Percentiles rank a stretch among this genome's conserved stretches.
phyloP scores from a whole-genome alignment of 768 basidiomycete species.

The Kwoniella heveanensis region DNA sequence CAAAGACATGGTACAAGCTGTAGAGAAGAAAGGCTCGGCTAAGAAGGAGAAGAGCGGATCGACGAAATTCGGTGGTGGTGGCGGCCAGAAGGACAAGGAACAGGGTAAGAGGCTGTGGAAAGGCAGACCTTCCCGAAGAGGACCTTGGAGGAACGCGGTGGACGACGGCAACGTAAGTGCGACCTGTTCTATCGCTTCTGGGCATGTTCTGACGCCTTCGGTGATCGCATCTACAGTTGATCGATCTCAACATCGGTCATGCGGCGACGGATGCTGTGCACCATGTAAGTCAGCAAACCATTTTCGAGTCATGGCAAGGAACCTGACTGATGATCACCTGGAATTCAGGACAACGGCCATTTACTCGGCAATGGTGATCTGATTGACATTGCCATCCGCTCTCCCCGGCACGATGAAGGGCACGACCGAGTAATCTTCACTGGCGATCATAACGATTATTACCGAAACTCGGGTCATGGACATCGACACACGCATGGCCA shows the following conservation, averaged over 20 bases:
- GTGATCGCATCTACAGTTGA: conserved; percentile 5
- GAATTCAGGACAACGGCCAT: neutral
- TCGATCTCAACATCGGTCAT: conserved; percentile 22
- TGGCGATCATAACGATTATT: conserved; percentile 15
- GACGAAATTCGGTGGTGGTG: neutral
- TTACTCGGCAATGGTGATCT: conserved; percentile 6
- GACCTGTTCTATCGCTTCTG: neutral
- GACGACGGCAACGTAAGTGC: conserved; percentile 6
- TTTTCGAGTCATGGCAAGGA: too few relatives aligned
- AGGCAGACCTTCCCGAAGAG: conserved; percentile 11
- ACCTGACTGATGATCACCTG: neutral
- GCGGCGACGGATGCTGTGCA: neutral
- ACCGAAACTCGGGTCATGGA: conserved; percentile 10
- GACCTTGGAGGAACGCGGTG: conserved; percentile 18
- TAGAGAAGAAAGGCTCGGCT: neutral
- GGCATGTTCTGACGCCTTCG: neutral
- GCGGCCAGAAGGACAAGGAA: neutral
- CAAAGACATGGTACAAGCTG: conserved; percentile 17
- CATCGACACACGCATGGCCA: neutral
- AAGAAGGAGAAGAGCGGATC: neutral
- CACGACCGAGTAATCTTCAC: conserved; percentile 8
- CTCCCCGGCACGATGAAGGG: conserved; percentile 16
- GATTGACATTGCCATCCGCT: conserved; percentile 11
- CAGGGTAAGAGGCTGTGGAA: conserved; percentile 11
- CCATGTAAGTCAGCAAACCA: neutral